Evolutionary conservation across 163 green algal genomes (phyloP).

Genomic region (Picocystis sp.): DNA sequence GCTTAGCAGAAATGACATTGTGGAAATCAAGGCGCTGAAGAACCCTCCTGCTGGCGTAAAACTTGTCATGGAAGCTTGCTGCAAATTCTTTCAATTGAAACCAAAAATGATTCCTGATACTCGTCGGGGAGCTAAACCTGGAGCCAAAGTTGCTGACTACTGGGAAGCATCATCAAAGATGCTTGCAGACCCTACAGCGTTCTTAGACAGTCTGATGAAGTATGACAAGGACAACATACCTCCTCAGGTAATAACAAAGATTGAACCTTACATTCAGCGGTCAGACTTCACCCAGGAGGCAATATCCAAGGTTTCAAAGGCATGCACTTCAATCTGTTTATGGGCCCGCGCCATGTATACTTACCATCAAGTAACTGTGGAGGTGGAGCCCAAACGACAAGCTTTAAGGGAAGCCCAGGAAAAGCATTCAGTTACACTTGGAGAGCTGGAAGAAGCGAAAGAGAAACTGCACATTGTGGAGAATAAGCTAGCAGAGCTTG

Average conservation of each 20-base stretch:
- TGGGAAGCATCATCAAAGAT: slow-evolving; percentile 45
- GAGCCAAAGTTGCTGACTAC: slow-evolving; percentile 46
- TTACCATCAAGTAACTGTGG: slow-evolving; percentile 56
- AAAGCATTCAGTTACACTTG: slow-evolving; percentile 37
- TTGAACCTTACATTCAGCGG: slow-evolving; percentile 45
- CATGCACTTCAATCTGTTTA: slow-evolving; percentile 68
- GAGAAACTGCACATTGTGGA: slow-evolving; percentile 36
- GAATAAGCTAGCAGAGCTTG: slow-evolving; percentile 46
- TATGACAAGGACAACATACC: slow-evolving; percentile 72
- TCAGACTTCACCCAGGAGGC: slow-evolving; percentile 51
- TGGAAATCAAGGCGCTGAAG: slow-evolving; percentile 44
- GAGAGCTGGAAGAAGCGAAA: slow-evolving; percentile 34
- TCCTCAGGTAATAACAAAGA: slow-evolving; percentile 34
- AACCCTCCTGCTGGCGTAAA: slow-evolving; percentile 57
- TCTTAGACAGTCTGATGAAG: slow-evolving; percentile 45
- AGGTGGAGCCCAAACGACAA: slow-evolving; percentile 47
- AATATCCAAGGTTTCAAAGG: slow-evolving; percentile 52
- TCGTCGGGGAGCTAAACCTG: slow-evolving; percentile 13
- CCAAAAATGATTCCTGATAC: slow-evolving; percentile 58
- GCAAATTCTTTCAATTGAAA: slow-evolving; percentile 75
- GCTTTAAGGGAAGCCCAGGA: slow-evolving; percentile 43
- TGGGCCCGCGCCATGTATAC: slow-evolving; percentile 63
- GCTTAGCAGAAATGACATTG: slow-evolving; percentile 58
- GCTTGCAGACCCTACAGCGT: slow-evolving; percentile 48
- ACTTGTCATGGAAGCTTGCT: slow-evolving; percentile 62